A percentile compares a stretch with the other conserved stretches of the same genome.
These are phyloP conservation scores for Penicillium salamii DNA, from an alignment of 495 filamentous ascomycete species.

Conservation along the genomic window DNA sequence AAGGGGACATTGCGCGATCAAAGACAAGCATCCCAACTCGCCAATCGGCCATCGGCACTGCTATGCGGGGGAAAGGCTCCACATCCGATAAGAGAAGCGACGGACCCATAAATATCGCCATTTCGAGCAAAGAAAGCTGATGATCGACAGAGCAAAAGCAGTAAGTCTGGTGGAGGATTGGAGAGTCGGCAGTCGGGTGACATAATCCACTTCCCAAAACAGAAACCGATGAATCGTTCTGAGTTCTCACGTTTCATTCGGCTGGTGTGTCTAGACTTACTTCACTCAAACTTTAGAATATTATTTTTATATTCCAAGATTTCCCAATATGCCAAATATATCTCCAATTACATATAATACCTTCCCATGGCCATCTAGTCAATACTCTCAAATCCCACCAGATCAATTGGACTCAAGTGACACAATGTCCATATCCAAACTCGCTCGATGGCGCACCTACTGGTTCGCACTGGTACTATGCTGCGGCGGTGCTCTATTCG, in stretches of 20 bases:
- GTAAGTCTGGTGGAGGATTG: no score
- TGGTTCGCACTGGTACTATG: conserved; percentile 50
- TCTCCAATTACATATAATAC: no score
- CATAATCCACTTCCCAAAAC: background rate
- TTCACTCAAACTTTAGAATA: background rate
- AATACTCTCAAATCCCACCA: conserved; percentile 3
- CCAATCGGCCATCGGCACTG: conserved; percentile 30
- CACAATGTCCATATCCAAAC: conserved; percentile 2
- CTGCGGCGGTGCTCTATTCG: conserved; percentile 43
- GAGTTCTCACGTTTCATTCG: background rate
- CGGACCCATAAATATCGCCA: background rate
- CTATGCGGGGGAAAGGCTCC: conserved; percentile 1
- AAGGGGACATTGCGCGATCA: no score
- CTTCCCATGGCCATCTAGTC: conserved; percentile 9
- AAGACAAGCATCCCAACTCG: conserved; percentile 8
- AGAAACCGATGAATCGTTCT: background rate
- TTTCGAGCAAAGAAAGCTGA: background rate
- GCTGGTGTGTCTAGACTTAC: background rate
- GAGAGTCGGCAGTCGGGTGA: background rate
- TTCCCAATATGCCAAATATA: no score
- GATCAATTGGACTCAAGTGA: conserved; percentile 16
- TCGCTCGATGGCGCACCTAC: conserved; percentile 45
- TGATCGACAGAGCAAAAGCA: no score
- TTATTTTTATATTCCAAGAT: no score
- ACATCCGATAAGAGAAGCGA: background rate